These are phyloP conservation scores for Microascus cirrosus DNA, from an alignment of 2,329 filamentous ascomycete genomes.

Conservation along the genomic window DNA sequence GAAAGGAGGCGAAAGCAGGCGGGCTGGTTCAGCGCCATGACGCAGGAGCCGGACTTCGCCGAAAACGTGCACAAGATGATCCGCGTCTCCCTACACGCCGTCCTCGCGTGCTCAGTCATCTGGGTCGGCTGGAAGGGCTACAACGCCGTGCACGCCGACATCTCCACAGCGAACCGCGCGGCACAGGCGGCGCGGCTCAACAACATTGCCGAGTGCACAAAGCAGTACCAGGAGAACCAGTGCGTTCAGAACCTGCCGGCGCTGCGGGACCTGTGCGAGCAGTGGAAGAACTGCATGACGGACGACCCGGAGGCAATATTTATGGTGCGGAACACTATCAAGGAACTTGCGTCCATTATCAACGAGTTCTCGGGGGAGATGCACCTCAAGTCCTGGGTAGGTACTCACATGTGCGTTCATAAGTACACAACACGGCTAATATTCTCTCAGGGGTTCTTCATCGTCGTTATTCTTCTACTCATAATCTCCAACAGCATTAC, in stretches of 20 bases:
- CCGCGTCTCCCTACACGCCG: conserved; percentile 51
- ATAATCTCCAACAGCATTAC: conserved; percentile 38
- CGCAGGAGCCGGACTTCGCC: conserved; percentile 47
- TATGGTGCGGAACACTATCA: conserved; percentile 68
- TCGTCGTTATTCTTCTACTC: conserved; percentile 34
- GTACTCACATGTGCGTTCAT: conserved; percentile 10
- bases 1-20: conserved; percentile 14
- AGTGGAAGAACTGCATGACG: conserved; percentile 83
- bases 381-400: conserved; percentile 62
- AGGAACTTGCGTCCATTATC: conserved; percentile 84
- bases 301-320: conserved; percentile 70
- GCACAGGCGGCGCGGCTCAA: conserved; percentile 58
- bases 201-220: conserved; percentile 62
- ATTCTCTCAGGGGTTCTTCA: conserved; percentile 33
- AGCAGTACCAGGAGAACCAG: conserved; percentile 63
- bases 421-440: background rate
- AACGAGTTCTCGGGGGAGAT: conserved; percentile 90
- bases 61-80: conserved; percentile 50
- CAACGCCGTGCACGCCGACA: conserved; percentile 60
- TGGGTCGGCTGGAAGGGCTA: conserved; percentile 53
- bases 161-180: conserved; percentile 59
- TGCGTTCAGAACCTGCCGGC: conserved; percentile 63
- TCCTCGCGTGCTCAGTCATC: conserved; percentile 41
- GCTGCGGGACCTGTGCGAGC: conserved; percentile 59
- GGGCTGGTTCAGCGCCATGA: conserved; percentile 35